A percentile compares a stretch with the other conserved stretches of the same genome.
phyloP scores from a whole-genome alignment of 257 asterid species.

The Penstemon eatonii region DNA sequence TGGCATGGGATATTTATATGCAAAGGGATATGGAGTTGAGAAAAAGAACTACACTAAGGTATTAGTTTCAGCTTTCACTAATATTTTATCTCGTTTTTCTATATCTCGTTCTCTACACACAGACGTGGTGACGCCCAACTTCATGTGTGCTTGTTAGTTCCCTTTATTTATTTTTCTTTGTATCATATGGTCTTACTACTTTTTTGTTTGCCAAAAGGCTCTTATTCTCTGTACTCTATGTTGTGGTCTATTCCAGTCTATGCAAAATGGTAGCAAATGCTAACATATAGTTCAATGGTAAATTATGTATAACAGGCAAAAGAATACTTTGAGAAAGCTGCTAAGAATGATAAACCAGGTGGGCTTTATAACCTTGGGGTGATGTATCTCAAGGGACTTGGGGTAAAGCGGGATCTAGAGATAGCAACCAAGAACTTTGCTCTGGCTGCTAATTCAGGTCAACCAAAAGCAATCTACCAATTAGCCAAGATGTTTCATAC shows the following conservation, averaged over 20 bases:
- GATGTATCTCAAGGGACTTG: constrained; percentile 82
- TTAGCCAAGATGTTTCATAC: constrained; percentile 96
- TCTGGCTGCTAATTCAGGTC: constrained; percentile 79
- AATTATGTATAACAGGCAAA: constrained; percentile 62
- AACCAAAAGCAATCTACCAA: constrained; percentile 96
- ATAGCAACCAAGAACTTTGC: constrained; percentile 65
- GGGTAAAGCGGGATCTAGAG: constrained; percentile 84
- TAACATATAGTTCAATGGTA: constrained; percentile 2
- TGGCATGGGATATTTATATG: constrained; percentile 97
- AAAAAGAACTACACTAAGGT: constrained; percentile 84
- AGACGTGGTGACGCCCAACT: no score
- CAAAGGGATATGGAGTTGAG: constrained; percentile 96
- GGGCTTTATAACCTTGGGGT: constrained; percentile 98
- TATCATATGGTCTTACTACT: neutral
- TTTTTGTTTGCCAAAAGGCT: neutral
- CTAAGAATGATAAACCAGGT: constrained; percentile 82
- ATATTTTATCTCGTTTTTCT: constrained; percentile 5
- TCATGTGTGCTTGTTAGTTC: no score
- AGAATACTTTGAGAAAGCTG: constrained; percentile 96
- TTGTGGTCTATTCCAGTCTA: neutral
- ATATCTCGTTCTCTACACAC: neutral
- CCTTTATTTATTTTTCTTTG: neutral
- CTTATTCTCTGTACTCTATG: neutral
- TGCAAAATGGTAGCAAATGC: neutral
- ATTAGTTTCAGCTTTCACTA: constrained; percentile 4